A percentile compares a stretch with the other conserved stretches of the same genome.
Conservation (phyloP, 1,284 basidiomycete species). For the Tilletia caries region DNA sequence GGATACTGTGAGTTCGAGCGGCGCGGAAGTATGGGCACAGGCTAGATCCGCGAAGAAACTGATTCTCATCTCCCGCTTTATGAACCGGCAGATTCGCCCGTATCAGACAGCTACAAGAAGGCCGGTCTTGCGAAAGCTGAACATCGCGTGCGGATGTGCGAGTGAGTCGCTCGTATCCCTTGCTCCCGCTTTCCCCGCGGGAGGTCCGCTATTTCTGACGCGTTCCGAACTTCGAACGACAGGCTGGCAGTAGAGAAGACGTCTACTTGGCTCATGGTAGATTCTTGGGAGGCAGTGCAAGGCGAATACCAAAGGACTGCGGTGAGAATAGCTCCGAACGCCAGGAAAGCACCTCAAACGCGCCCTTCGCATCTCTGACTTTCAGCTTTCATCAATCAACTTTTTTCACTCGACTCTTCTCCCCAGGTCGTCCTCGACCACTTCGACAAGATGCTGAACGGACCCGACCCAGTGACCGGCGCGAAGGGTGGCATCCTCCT, state of each 20-base stretch:
- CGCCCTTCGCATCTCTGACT: too few relatives aligned
- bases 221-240: neutral
- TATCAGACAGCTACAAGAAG: slow-evolving; percentile 57
- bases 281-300: slow-evolving; percentile 93
- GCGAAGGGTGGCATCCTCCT: slow-evolving; percentile 39
- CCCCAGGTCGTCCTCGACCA: slow-evolving; percentile 77
- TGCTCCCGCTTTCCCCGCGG: neutral
- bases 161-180: slow-evolving; percentile 27
- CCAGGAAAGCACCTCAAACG: too few relatives aligned
- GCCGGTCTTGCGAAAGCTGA: slow-evolving; percentile 49
- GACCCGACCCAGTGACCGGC: slow-evolving; percentile 17
- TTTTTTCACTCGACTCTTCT: neutral
- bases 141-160: slow-evolving; percentile 54
- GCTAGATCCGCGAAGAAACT: too few relatives aligned
- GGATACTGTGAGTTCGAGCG: slow-evolving; percentile 63
- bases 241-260: slow-evolving; percentile 51
- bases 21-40: too few relatives aligned
- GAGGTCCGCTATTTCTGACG: neutral
- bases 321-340: slow-evolving; percentile 32
- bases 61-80: too few relatives aligned
- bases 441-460: slow-evolving; percentile 87
- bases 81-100: slow-evolving; percentile 72
- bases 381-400: too few relatives aligned
- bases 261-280: slow-evolving; percentile 69
- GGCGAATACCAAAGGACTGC: slow-evolving; percentile 86